Conservation (phyloP, 495 filamentous ascomycete species). For the Aspergillus olivimuriae region DNA sequence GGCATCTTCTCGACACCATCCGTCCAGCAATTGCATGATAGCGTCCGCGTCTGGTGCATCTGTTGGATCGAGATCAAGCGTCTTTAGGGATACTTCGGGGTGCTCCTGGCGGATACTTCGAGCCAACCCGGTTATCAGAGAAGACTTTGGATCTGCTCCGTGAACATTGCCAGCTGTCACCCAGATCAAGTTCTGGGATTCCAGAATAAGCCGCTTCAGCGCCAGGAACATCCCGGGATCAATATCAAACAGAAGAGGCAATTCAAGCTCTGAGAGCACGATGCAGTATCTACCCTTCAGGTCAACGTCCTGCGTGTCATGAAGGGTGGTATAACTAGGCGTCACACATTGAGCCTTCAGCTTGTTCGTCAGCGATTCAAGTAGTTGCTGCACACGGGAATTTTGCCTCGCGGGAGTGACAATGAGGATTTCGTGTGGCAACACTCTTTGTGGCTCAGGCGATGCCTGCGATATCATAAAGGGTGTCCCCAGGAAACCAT, state of each 20-base stretch:
- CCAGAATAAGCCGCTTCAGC: background rate
- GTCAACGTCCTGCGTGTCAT: background rate
- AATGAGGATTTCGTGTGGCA: background rate
- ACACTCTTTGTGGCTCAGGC: too few relatives aligned
- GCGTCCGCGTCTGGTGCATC: background rate
- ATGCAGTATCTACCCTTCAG: background rate
- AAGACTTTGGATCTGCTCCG: background rate
- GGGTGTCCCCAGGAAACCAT: too few relatives aligned
- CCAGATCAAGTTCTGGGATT: background rate
- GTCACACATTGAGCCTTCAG: background rate
- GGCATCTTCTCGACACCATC: background rate
- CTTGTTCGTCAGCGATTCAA: background rate
- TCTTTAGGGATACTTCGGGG: background rate
- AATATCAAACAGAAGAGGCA: background rate
- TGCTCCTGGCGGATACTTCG: background rate
- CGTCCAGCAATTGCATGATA: background rate
- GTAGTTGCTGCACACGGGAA: background rate
- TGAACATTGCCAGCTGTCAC: background rate
- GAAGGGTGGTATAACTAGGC: background rate
- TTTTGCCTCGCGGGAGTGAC: background rate
- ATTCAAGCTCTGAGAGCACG: background rate
- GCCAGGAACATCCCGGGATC: background rate
- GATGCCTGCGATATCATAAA: too few relatives aligned
- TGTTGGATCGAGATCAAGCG: background rate
- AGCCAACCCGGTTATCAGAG: background rate